These are phyloP conservation scores for Claviceps citrina DNA, from an alignment of 2,329 filamentous ascomycete species.

Conservation along the genomic window DNA sequence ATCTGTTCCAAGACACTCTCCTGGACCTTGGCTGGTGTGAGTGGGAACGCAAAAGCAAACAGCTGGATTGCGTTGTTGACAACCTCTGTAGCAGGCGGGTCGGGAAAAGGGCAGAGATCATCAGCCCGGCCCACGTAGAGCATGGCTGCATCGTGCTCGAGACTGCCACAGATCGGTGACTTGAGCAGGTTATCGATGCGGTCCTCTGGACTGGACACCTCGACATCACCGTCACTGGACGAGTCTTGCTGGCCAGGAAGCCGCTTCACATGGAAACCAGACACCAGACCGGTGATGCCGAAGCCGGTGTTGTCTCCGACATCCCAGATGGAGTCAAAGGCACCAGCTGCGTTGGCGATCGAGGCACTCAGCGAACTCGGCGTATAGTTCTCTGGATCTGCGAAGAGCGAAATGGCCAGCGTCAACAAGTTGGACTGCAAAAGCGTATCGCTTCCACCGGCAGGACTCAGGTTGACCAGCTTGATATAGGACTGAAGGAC, in stretches of 20 bases:
- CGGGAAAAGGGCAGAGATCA: conserved; percentile 36
- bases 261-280: conserved; percentile 56
- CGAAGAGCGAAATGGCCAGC: conserved; percentile 78
- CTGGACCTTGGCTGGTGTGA: conserved; percentile 82
- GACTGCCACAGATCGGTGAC: conserved; percentile 64
- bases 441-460: conserved; percentile 69
- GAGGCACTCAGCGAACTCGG: conserved; percentile 76
- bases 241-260: conserved; percentile 53
- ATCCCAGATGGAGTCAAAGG: conserved; percentile 91
- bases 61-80: conserved; percentile 88
- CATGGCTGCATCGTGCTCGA: conserved; percentile 77
- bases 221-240: conserved; percentile 27
- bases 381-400: conserved; percentile 78
- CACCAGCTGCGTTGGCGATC: conserved; percentile 77
- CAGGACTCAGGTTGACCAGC: conserved; percentile 73
- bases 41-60: conserved; percentile 78
- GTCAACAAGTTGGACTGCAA: conserved; percentile 85
- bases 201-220: conserved; percentile 46
- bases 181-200: conserved; percentile 45
- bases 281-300: conserved; percentile 73
- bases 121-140: conserved; percentile 47
- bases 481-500: conserved; percentile 92
- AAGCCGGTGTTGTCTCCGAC: conserved; percentile 89
- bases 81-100: conserved; percentile 80
- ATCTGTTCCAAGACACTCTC: conserved; percentile 93